Conservation (phyloP, 768 basidiomycete genomes). For the Fomitopsis pulvina region DNA sequence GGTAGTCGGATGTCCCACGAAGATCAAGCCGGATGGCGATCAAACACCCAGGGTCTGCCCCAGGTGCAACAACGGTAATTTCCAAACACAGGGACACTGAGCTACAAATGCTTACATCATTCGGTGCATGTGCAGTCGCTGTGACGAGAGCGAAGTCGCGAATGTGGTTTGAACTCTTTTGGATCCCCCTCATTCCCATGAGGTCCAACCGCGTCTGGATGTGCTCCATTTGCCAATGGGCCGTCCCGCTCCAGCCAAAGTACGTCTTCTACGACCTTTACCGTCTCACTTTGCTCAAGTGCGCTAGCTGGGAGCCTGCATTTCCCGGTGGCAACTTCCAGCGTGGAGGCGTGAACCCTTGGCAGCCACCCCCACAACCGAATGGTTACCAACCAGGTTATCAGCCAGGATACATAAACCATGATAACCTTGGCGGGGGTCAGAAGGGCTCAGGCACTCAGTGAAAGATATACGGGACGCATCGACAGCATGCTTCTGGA, state of each 20-base stretch:
- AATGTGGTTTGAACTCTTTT: slow-evolving; percentile 74
- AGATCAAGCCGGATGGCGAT: slow-evolving; percentile 47
- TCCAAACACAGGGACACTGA: not conserved
- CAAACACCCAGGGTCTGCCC: slow-evolving; percentile 56
- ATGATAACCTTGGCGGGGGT: not conserved
- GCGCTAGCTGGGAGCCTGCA: slow-evolving; percentile 30
- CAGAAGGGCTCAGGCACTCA: not conserved
- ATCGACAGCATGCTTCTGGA: not conserved
- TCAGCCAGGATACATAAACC: slow-evolving; percentile 18
- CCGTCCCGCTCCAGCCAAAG: slow-evolving; percentile 40
- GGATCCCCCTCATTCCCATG: slow-evolving; percentile 64
- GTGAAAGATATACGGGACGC: not conserved
- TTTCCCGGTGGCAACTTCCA: slow-evolving; percentile 14
- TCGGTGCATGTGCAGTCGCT: slow-evolving; percentile 20
- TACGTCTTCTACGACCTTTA: slow-evolving; percentile 23
- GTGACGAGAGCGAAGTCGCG: slow-evolving; percentile 43
- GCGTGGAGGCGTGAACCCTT: slow-evolving; percentile 7
- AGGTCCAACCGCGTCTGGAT: slow-evolving; percentile 58
- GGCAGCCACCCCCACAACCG: slow-evolving; percentile 11
- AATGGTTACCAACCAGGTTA: slow-evolving; percentile 28
- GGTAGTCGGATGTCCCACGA: slow-evolving; percentile 62
- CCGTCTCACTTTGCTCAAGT: slow-evolving; percentile 1
- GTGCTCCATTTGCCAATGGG: slow-evolving; percentile 68
- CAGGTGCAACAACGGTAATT: slow-evolving; percentile 61
- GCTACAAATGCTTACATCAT: not conserved